Base-by-base conservation (phyloP, 2,329 filamentous ascomycete species). In the Pseudomassariella vexata region DNA sequence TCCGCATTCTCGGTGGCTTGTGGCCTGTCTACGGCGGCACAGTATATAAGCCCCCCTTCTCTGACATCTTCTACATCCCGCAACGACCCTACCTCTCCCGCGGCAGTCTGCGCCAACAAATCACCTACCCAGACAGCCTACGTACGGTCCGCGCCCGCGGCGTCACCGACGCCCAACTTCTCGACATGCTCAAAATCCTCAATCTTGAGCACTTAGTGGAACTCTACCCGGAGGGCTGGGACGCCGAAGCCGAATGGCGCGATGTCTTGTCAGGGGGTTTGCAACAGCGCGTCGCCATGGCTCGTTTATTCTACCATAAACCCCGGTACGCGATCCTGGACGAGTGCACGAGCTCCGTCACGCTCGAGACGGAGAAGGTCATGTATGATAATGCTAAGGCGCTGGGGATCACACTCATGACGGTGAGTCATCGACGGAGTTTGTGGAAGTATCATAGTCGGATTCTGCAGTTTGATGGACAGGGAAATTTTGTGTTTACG, bases 371-470 rank as follows among this genome's bases (percentile, higher is more conserved):
- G 39, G 92, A 98, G 54, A 83, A 87, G 55, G 74, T 87, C 54
- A 96, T 98, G 88, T 98, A 98, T 59, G 90, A 95, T 48, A 89
- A 87, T 34, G 92, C 92, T 30, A 96, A 98, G 69, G 71, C 76
- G 12, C 63, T 95, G 12, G 88, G 86, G 4, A 92, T 95, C 48
- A 96, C 92, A 0, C 72, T 98, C 41, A 95, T 98, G 86, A 98
- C 92, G 0, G 92, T 98, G 16, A 88, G 81, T 43, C 92, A 98
- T 58, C 70, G 92, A 7, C 69, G 88, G 40, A 94, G 86, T 62
- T 60, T 98, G 47, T 98, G 92, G 92, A 89, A 92, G 59, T 96
- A 98, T 57, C 92, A 98, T 58, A 83, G 79, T 45, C 83, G 82
- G 59, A 96, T 98, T 39, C 60, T 98, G 52, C 92, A 98, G 59